A percentile compares a stretch with the other conserved stretches of the same genome.
These are phyloP conservation scores for Medakamo hakoo DNA, from an alignment of 139 green algal genomes.

Conservation along the genomic window DNA sequence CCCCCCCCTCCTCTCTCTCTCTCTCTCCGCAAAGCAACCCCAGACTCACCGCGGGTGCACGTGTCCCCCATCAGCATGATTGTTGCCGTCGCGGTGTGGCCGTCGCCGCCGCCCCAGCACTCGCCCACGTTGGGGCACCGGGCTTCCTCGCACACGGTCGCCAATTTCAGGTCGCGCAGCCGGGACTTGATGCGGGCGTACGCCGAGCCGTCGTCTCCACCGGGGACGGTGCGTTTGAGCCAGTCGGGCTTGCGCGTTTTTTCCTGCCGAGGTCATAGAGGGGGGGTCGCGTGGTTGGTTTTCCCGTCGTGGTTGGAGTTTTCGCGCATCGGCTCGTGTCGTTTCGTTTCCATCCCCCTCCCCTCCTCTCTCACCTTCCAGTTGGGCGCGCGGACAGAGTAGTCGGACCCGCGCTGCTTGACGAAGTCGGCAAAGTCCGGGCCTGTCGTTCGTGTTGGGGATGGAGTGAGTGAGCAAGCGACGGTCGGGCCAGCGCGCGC, in stretches of 20 bases:
- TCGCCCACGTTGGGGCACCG: constrained; percentile 93
- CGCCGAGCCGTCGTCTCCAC: constrained; percentile 37
- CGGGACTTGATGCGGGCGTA: constrained; percentile 79
- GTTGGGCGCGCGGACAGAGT: constrained; percentile 46
- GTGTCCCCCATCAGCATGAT: constrained; percentile 88
- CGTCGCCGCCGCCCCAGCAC: constrained; percentile 69
- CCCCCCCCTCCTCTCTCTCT: too few relatives aligned
- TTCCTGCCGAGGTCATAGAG: constrained; percentile 37
- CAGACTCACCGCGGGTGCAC: constrained; percentile 78
- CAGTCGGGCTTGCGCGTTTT: constrained; percentile 88
- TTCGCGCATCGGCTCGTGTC: too few relatives aligned
- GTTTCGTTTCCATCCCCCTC: too few relatives aligned
- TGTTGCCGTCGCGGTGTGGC: constrained; percentile 72
- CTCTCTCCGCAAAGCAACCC: too few relatives aligned
- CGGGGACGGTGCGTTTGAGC: constrained; percentile 84
- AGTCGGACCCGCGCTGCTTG: constrained; percentile 19
- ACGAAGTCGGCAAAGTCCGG: constrained; percentile 49
- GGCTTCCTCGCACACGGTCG: constrained; percentile 94
- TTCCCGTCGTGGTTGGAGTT: too few relatives aligned
- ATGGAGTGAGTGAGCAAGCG: background rate
- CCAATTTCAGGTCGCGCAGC: constrained; percentile 88
- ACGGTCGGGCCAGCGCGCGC: background rate
- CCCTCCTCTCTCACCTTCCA: constrained; percentile 60
- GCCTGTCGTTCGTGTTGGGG: constrained; percentile 13
- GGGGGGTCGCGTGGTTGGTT: too few relatives aligned